Evolutionary conservation across 225 moss, liverwort and hornwort species (phyloP).

Genomic region (Bryum argenteum): DNA sequence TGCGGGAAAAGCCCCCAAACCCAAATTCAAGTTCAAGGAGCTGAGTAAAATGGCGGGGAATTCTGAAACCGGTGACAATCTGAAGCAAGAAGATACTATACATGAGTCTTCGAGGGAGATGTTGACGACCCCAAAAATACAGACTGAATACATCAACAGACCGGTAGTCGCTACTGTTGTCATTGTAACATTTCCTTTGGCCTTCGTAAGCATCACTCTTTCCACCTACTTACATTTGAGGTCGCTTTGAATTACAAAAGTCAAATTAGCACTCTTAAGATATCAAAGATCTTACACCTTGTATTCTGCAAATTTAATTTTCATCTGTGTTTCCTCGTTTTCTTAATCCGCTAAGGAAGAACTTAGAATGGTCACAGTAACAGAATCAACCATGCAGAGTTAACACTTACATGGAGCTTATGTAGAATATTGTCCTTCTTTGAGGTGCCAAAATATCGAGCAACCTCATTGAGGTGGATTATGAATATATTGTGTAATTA

Average conservation of each 20-base stretch:
- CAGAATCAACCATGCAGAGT: neutral
- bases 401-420: neutral
- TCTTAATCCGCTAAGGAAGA: neutral
- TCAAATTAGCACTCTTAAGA: neutral
- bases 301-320: neutral
- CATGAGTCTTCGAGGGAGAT: slow-evolving; percentile 24
- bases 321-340: neutral
- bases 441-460: neutral
- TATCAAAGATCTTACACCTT: neutral
- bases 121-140: slow-evolving; percentile 27
- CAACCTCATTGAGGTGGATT: neutral
- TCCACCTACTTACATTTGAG: slow-evolving; percentile 5
- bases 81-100: slow-evolving; percentile 21
- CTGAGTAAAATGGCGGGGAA: slow-evolving; percentile 22
- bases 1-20: neutral
- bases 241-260: neutral
- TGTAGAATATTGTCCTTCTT: neutral
- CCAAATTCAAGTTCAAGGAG: slow-evolving; percentile 41
- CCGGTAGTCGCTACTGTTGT: slow-evolving; percentile 44
- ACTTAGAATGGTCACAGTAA: neutral
- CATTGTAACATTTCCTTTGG: slow-evolving; percentile 45
- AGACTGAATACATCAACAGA: slow-evolving; percentile 43
- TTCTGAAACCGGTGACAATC: neutral
- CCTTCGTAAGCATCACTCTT: slow-evolving; percentile 39
- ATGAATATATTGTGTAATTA: neutral